Base-by-base conservation (phyloP, 768 basidiomycete species). In the Macrolepiota albuminosa region DNA sequence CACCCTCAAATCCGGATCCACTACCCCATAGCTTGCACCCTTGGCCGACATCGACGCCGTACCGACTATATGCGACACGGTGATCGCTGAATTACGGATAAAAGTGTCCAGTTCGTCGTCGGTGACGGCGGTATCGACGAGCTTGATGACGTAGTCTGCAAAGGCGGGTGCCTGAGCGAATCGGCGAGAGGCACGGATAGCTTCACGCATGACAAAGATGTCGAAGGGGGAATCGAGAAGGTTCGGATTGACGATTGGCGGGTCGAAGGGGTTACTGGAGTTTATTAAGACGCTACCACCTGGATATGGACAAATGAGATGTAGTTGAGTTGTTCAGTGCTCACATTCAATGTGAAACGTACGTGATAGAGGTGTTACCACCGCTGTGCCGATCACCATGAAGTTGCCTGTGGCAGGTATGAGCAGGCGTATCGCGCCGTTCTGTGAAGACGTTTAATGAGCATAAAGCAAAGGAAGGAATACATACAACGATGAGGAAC, bases 191-290 rank as follows among this genome's bases (percentile, higher is more conserved):
- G 65, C 54, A 42, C 68, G 66, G 55, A 75, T 66, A 14, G 68
- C 71, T 54, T 68, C 62, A 6, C 64, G 63, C 70, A 74, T 70
- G 37, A 63, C 63, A 34, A 64, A 59, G 45, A 70, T 54, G 61
- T 73, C 74, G 57, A 69, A 67, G 2, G 60, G 57, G 10, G 69
- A 68, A 36, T 52, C 63, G 39, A 79, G 71, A 70, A 83, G 79
- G 60, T 77, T 76, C 3, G 81, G 80, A 64, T 84, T 75, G 68
- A 84, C 77, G n/a, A 67, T 48, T 0, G 83, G 82, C 21, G 66
- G 56, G 52, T 72, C 73, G 69, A 82, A 83, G 16, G 79, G 72
- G 63, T 75, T 68, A 18, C 66, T 75, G 13, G 79, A 78, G 53
- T 67, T 75, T 60, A 81, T 64, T 3, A 68, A 62, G 13, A 74